Evolutionary conservation across 2,329 filamentous ascomycete species (phyloP), one percentile per base, ranked within the genome.

Genomic region (Colletotrichum falcatum): DNA sequence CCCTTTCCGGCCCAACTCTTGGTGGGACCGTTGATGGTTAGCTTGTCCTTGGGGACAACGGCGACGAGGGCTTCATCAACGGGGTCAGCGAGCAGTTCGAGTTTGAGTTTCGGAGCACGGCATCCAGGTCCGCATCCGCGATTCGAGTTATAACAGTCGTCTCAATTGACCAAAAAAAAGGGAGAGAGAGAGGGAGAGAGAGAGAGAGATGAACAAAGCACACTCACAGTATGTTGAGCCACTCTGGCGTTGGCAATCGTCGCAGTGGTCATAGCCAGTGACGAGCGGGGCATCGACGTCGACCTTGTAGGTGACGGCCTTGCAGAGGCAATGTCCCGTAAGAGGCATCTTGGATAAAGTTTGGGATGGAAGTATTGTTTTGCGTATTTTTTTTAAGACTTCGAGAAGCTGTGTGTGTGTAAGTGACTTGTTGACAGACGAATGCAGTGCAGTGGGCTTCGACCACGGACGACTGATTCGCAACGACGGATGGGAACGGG

Each of bases 181-280:
- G n/a, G n/a, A n/a, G n/a, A n/a, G n/a, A n/a, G n/a, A n/a, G n/a
- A n/a, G n/a, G n/a, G 30, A 49, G 11, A 18, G 39, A 18, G 39
- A 18, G 1, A 8, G 4, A 12, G 12, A 20, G 20, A n/a, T 39
- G 33, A 20, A 60, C 49, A 55, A 39, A 51, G 26, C 60, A 26
- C 58, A 78, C 86, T 73, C 80, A 90, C 88, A 92, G 80, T 92
- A 92, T 68, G 90, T 91, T 23, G 89, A 91, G 73, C 90, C 90
- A 61, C 82, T 87, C 82, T 92, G 90, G 77, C 90, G 89, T 81
- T 92, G 90, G 85, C 90, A 92, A 81, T 92, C 90, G 77, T 92
- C 90, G 76, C 90, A 92, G 84, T 92, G 90, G 78, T 92, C 91
- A 79, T 92, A 92, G 73, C 87, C 90, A 61, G 87, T 88, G 79